Percentiles rank a stretch among this genome's conserved stretches.
phyloP scores from a whole-genome alignment of 192 early-diverging fungal species.

The Entophlyctis luteolus region DNA sequence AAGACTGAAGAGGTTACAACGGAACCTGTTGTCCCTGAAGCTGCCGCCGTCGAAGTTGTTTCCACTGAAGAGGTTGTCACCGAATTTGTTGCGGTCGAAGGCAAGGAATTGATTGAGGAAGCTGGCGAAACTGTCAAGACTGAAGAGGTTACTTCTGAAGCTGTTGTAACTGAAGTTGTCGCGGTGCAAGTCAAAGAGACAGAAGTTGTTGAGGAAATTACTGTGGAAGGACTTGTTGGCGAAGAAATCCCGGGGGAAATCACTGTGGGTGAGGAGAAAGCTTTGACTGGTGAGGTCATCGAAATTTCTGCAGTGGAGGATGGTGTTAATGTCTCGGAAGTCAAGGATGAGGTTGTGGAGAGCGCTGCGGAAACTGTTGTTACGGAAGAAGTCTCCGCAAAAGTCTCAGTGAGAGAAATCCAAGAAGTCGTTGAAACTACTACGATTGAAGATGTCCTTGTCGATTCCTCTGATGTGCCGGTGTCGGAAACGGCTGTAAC shows the following conservation, averaged over 20 bases:
- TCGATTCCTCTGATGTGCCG: no score
- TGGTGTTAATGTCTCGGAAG: background rate
- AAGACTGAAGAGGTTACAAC: no score
- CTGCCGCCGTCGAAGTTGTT: background rate
- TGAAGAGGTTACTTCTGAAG: background rate
- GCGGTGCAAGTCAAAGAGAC: background rate
- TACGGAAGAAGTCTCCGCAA: background rate
- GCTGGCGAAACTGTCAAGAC: background rate
- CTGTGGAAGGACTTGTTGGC: background rate
- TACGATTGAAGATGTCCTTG: background rate
- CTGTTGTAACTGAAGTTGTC: background rate
- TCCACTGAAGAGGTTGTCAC: no score
- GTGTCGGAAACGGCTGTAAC: no score
- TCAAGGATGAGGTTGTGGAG: background rate
- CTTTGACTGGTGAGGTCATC: background rate
- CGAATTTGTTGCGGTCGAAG: conserved; percentile 11
- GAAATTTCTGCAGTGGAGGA: background rate
- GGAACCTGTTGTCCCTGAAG: background rate
- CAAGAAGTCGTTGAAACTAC: background rate
- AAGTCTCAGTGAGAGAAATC: background rate
- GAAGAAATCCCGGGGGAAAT: no score
- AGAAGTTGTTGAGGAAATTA: background rate
- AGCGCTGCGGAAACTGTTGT: background rate
- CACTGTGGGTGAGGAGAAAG: background rate
- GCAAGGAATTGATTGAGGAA: background rate